A percentile compares a stretch with the other conserved stretches of the same genome.
These are phyloP conservation scores for Alternaria infectoria DNA, from an alignment of 2,329 filamentous ascomycete species.

Conservation along the genomic window DNA sequence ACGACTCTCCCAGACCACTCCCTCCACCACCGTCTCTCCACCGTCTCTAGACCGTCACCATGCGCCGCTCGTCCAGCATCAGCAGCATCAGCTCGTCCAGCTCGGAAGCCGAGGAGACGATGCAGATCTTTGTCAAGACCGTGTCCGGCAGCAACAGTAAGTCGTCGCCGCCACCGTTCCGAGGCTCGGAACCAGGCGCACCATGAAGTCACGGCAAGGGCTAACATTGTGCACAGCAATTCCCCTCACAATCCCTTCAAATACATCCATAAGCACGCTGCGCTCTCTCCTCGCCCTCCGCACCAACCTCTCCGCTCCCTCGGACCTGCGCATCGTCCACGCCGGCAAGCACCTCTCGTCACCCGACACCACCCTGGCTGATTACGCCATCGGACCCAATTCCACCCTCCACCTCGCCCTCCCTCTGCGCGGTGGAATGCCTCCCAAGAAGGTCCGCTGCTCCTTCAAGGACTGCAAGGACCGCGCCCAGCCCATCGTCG, in stretches of 20 bases:
- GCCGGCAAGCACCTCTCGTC: constrained; percentile 62
- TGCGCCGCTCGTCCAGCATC: constrained; percentile 49
- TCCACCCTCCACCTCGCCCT: constrained; percentile 62
- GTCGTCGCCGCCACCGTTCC: constrained; percentile 39
- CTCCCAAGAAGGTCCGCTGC: constrained; percentile 82
- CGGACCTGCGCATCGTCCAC: constrained; percentile 62
- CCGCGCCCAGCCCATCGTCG: constrained; percentile 88
- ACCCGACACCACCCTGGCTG: constrained; percentile 52
- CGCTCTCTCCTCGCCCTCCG: constrained; percentile 64
- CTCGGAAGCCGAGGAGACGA: constrained; percentile 58
- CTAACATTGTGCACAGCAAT: constrained; percentile 56
- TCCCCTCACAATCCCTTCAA: constrained; percentile 60
- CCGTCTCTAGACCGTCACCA: constrained; percentile 27
- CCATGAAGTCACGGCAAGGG: background rate
- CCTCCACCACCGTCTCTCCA: constrained; percentile 17
- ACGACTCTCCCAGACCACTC: constrained; percentile 4
- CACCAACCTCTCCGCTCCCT: constrained; percentile 57
- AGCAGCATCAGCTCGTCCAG: constrained; percentile 51
- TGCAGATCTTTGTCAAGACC: constrained; percentile 68
- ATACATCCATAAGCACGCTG: constrained; percentile 62
- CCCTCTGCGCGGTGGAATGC: constrained; percentile 63
- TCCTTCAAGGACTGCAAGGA: constrained; percentile 88
- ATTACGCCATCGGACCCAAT: constrained; percentile 57
- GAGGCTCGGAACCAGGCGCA: constrained; percentile 11
- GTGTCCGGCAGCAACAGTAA: constrained; percentile 62